Percentiles rank a stretch among this genome's conserved stretches.
Evolutionary conservation across 2,329 filamentous ascomycete species (phyloP).

Genomic region (Orbilia oligospora): DNA sequence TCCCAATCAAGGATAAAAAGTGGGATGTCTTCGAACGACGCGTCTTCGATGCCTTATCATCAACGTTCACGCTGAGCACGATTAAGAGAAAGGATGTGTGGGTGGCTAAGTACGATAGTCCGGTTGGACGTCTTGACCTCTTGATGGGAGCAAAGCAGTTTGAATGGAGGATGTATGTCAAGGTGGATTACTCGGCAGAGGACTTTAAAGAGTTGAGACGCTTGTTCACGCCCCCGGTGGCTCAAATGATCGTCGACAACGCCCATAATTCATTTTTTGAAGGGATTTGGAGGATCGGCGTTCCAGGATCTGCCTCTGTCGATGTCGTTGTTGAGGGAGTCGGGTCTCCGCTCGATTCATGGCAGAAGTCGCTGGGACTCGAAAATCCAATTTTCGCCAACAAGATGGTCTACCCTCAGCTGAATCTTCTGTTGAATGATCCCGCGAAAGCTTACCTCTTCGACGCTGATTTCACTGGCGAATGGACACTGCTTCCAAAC

Average conservation of each 20-base stretch:
- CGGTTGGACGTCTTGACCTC: constrained; percentile 67
- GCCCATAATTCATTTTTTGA: constrained; percentile 49
- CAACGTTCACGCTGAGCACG: constrained; percentile 40
- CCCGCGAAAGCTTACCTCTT: constrained; percentile 64
- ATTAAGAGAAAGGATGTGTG: constrained; percentile 65
- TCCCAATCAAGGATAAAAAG: constrained; percentile 57
- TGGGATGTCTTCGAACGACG: constrained; percentile 66
- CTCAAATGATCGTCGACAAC: constrained; percentile 68
- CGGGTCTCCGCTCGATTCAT: constrained; percentile 66
- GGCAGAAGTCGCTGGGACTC: constrained; percentile 68
- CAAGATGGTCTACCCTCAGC: constrained; percentile 68
- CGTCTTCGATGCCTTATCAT: constrained; percentile 65
- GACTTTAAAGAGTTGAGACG: constrained; percentile 38
- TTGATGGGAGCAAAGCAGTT: constrained; percentile 64
- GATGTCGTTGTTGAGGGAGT: constrained; percentile 66
- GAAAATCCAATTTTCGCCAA: constrained; percentile 66
- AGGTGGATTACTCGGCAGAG: constrained; percentile 64
- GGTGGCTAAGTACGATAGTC: constrained; percentile 68
- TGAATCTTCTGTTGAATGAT: constrained; percentile 67
- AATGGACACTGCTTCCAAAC: constrained; percentile 70
- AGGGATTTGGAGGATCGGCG: constrained; percentile 35
- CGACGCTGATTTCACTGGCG: constrained; percentile 69
- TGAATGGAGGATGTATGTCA: constrained; percentile 71
- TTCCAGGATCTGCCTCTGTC: constrained; percentile 60
- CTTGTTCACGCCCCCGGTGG: constrained; percentile 68